Conservation (phyloP, 345 rosid genomes). For the Populus ilicifolia region DNA sequence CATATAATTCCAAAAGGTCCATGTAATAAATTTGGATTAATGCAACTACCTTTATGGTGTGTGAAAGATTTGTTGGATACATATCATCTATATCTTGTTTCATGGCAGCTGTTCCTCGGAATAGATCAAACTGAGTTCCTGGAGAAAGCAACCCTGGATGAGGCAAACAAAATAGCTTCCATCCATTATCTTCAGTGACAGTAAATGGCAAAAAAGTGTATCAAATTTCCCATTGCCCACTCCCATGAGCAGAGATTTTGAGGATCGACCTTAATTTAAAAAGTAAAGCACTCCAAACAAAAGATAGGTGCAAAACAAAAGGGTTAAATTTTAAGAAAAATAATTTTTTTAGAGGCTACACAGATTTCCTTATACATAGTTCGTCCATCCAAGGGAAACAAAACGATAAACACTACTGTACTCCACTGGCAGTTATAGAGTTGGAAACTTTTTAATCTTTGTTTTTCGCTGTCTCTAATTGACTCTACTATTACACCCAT, state of each 20-base stretch:
- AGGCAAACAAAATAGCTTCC: conserved; percentile 4
- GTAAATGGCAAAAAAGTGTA: not conserved
- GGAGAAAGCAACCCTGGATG: conserved; percentile 91
- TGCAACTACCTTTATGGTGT: conserved; percentile 70
- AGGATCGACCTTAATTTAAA: not conserved
- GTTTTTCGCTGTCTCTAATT: not conserved
- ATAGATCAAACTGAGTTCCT: conserved; percentile 97
- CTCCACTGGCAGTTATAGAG: not conserved
- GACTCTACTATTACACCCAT: not conserved
- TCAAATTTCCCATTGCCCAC: not conserved
- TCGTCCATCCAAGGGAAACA: not conserved
- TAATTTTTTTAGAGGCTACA: not conserved
- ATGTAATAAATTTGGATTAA: not conserved
- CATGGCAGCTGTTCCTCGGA: conserved; percentile 99
- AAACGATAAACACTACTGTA: not conserved
- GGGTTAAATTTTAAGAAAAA: not conserved
- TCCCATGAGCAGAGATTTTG: not conserved
- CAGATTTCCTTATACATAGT: not conserved
- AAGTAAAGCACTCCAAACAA: not conserved
- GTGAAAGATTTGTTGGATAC: conserved; percentile 75
- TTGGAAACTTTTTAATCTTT: not conserved
- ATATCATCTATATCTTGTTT: conserved; percentile 95
- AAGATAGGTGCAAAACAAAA: not conserved
- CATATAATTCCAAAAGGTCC: not conserved
- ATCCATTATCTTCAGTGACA: not conserved